Evolutionary conservation across 345 rosid species (phyloP).

Genomic region (Brassica juncea): DNA sequence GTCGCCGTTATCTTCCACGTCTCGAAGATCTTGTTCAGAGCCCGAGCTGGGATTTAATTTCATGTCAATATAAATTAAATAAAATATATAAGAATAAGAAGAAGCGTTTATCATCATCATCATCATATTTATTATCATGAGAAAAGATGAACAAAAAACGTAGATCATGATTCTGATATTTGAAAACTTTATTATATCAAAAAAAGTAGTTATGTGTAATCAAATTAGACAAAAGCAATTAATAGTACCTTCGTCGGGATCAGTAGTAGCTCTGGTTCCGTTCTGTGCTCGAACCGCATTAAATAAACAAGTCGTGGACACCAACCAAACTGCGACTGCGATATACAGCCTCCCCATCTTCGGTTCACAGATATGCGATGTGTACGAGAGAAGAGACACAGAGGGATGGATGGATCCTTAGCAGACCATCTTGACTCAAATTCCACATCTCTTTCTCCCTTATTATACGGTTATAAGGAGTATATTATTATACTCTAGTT

Average conservation of each 20-base stretch:
- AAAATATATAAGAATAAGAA: too few relatives aligned
- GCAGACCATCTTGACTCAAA: background rate
- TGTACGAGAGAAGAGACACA: background rate
- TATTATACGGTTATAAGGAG: background rate
- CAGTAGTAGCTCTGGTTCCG: slow-evolving; percentile 35
- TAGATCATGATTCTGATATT: too few relatives aligned
- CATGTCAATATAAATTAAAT: background rate
- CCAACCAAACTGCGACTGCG: slow-evolving; percentile 3
- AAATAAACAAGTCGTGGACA: slow-evolving; percentile 6
- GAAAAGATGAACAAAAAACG: too few relatives aligned
- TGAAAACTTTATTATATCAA: too few relatives aligned
- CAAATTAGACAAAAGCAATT: background rate
- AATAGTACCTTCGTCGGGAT: slow-evolving; percentile 40
- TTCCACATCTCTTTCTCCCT: background rate
- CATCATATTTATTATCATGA: too few relatives aligned
- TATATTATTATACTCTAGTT: background rate
- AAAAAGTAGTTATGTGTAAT: background rate
- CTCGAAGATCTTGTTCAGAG: slow-evolving; percentile 51
- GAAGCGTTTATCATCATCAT: too few relatives aligned
- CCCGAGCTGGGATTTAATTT: slow-evolving; percentile 26
- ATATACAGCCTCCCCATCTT: background rate
- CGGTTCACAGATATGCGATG: background rate
- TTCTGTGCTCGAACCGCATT: slow-evolving; percentile 37
- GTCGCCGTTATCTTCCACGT: slow-evolving; percentile 47
- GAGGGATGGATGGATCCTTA: background rate